Base-by-base conservation (phyloP, 108 stramenopile genomes). In the Seminavis robusta region DNA sequence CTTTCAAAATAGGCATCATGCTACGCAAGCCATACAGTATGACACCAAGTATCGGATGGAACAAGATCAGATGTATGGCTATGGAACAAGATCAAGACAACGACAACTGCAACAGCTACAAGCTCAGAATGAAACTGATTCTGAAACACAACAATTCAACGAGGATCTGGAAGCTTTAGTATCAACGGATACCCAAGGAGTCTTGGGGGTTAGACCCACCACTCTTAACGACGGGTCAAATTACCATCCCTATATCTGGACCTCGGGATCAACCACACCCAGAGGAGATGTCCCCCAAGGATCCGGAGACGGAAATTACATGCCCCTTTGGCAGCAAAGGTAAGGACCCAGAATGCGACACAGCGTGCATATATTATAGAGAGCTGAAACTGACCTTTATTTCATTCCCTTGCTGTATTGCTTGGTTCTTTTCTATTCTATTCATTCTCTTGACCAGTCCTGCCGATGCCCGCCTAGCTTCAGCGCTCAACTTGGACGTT, bases 51-150 rank as follows among this genome's bases (percentile, higher is more conserved):
- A 24, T 4, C 59, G 59, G 3, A 25, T 3, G 19, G 21, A 25
- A 29, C 56, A 57, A 27, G 56, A 57, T 32, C 7, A n/a, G 32
- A 9, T 9, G 5, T 44, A 28, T 30, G 56, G 42, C 19, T 26
- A n/a, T n/a, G 44, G 42, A 4, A 6, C 42, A 43, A 10, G 17
- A 36, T 36, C 11, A 11, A 10, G 36, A 8, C 10, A 11, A 11
- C 10, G 36, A 11, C 36, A 10, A 36, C 8, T 36, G 10, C 36
- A 36, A 11, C 36, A 21, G 21, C 42, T 10, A n/a, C 23, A 6
- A 21, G 17, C 6, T 5, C 6, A 5, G 42, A 43, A 21, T 16
- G 42, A 5, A 43, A 16, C 5, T 16, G 42, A 15, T 43, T 43
- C 23, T 21, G 21, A 21, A 16, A 16, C 6, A 43, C 6, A 43